Evolutionary conservation across 331 rosid genomes (phyloP).

Genomic region (Pyracantha coccinea): DNA sequence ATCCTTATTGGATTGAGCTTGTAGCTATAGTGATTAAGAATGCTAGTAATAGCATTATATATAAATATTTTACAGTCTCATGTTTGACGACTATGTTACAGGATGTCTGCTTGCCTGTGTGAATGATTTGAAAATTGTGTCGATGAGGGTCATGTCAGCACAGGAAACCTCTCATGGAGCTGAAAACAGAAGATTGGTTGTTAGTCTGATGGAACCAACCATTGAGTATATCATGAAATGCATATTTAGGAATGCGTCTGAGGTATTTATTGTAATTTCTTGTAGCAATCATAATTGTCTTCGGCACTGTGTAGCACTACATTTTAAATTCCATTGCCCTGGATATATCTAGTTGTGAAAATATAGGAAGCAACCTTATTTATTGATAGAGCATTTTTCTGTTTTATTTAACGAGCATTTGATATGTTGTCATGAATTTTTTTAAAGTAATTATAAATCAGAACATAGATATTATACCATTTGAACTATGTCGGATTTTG

Average conservation of each 20-base stretch:
- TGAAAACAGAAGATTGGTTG: slow-evolving; percentile 37
- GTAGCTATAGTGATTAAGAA: neutral
- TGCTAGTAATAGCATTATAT: neutral
- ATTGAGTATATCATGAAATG: slow-evolving; percentile 73
- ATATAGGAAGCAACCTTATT: neutral
- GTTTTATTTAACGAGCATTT: neutral
- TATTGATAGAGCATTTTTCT: neutral
- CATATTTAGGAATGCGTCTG: slow-evolving; percentile 54
- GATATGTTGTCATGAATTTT: slow-evolving; percentile 3
- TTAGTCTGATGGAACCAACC: slow-evolving; percentile 76
- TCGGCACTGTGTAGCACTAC: neutral
- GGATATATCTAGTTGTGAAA: neutral
- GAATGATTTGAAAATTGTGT: slow-evolving; percentile 49
- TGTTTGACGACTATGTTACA: slow-evolving; percentile 33
- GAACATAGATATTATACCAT: neutral
- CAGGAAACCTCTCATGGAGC: slow-evolving; percentile 30
- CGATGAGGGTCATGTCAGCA: slow-evolving; percentile 36
- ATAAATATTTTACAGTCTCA: slow-evolving; percentile 10
- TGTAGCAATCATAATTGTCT: slow-evolving; percentile 3
- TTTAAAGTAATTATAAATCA: neutral
- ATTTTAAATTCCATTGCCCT: slow-evolving; percentile 7
- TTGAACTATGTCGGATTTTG: neutral
- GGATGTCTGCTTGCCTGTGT: slow-evolving; percentile 66
- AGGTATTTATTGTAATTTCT: slow-evolving; percentile 45
- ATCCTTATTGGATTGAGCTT: neutral